phyloP scores from a whole-genome alignment of 1,284 basidiomycete species.

The Ustilago vetiveriae region DNA sequence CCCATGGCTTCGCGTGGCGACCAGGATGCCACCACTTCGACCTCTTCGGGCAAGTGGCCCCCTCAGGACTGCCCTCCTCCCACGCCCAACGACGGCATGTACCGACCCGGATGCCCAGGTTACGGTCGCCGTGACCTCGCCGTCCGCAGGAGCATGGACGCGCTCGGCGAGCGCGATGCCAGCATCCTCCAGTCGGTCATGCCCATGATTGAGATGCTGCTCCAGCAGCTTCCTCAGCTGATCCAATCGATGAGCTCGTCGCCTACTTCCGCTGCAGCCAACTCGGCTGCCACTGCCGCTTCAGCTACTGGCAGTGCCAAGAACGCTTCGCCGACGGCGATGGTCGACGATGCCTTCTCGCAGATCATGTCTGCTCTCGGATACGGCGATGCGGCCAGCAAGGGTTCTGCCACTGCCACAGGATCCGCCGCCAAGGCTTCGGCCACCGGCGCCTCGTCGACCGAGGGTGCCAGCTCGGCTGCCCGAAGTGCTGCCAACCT shows the following conservation, averaged over 20 bases:
- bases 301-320: constrained; percentile 20
- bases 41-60: constrained; percentile 23
- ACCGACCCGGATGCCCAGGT: constrained; percentile 54
- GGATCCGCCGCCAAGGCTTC: constrained; percentile 5
- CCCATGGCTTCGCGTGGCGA: constrained; percentile 47
- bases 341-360: constrained; percentile 29
- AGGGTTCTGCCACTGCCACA: neutral
- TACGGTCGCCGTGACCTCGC: constrained; percentile 52
- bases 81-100: constrained; percentile 55
- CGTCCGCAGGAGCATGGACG: constrained; percentile 27
- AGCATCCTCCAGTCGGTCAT: constrained; percentile 36
- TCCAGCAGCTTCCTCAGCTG: constrained; percentile 38
- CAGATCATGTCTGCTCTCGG: constrained; percentile 40
- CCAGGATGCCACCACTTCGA: constrained; percentile 9
- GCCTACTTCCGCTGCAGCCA: constrained; percentile 14
- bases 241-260: constrained; percentile 21
- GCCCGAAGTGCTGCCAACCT: constrained; percentile 44
- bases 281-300: constrained; percentile 23
- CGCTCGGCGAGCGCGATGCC: constrained; percentile 38
- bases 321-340: constrained; percentile 20
- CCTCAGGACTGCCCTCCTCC: constrained; percentile 48
- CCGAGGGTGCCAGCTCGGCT: constrained; percentile 16
- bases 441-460: constrained; percentile 6
- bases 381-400: constrained; percentile 2
- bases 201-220: constrained; percentile 50